A percentile compares a stretch with the other conserved stretches of the same genome.
phyloP scores from a whole-genome alignment of 2,329 filamentous ascomycete species.

The Calonectria naviculata region DNA sequence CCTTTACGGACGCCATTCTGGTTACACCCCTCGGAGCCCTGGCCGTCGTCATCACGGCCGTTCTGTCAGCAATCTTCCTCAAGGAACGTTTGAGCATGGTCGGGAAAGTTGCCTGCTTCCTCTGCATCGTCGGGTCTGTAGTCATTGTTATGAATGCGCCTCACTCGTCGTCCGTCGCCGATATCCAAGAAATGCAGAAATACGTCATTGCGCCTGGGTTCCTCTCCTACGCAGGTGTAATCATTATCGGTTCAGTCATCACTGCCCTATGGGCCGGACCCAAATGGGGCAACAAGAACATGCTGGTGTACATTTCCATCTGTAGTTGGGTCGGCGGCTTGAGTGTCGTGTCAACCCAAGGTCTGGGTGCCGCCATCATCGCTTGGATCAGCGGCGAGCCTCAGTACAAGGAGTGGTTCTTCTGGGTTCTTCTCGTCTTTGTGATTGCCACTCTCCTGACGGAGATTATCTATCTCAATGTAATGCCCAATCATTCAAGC shows the following conservation, averaged over 20 bases:
- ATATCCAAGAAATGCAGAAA: conserved; percentile 92
- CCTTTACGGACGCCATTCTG: conserved; percentile 95
- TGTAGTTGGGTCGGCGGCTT: conserved; percentile 95
- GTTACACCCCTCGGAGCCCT: conserved; percentile 93
- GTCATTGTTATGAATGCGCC: conserved; percentile 97
- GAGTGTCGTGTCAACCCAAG: conserved; percentile 95
- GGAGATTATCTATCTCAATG: conserved; percentile 96
- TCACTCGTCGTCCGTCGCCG: conserved; percentile 81
- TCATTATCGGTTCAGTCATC: conserved; percentile 78
- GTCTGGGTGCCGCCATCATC: conserved; percentile 89
- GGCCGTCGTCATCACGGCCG: conserved; percentile 90
- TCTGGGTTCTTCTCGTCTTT: conserved; percentile 92
- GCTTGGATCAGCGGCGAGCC: conserved; percentile 83
- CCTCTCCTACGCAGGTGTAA: conserved; percentile 83
- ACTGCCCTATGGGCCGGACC: conserved; percentile 86
- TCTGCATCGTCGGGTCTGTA: conserved; percentile 92
- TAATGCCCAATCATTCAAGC: conserved; percentile 52
- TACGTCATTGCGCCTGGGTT: conserved; percentile 91
- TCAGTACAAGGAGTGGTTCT: conserved; percentile 98
- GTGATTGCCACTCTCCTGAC: conserved; percentile 89
- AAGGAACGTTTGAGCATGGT: conserved; percentile 97
- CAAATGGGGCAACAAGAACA: conserved; percentile 93
- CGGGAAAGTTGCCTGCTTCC: conserved; percentile 94
- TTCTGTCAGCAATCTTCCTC: conserved; percentile 92
- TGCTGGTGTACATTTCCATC: conserved; percentile 97